These are phyloP conservation scores for Phytophthora kernoviae DNA, from an alignment of 352 stramenopile species.

Conservation along the genomic window DNA sequence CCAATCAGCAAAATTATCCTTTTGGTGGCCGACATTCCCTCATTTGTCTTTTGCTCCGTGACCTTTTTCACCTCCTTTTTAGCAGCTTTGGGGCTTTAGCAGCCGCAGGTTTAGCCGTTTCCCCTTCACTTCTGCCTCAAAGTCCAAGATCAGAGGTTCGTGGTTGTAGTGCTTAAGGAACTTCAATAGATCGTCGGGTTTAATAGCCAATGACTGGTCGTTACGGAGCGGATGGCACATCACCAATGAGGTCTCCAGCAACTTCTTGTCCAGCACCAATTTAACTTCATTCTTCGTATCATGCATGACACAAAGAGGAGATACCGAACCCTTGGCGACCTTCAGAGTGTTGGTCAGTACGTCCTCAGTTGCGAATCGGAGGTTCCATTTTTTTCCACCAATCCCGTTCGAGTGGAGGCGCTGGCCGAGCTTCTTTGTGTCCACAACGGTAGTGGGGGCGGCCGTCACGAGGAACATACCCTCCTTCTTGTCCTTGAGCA, in stretches of 20 bases:
- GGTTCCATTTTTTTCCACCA: conserved; percentile 90
- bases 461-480: conserved; percentile 95
- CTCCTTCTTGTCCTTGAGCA: conserved; percentile 98
- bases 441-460: conserved; percentile 82
- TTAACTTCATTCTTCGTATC: conserved; percentile 83
- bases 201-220: conserved; percentile 91
- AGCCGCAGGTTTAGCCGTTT: conserved; percentile 7
- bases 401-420: conserved; percentile 73
- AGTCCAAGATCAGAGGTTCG: conserved; percentile 91
- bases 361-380: conserved; percentile 92
- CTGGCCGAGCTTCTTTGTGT: conserved; percentile 91
- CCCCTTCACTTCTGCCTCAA: conserved; percentile 45
- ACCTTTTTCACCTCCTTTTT: conserved; percentile 56
- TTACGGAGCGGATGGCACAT: conserved; percentile 94
- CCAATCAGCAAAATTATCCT: conserved; percentile 97
- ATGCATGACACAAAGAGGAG: conserved; percentile 92
- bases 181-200: conserved; percentile 72
- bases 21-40: conserved; percentile 93
- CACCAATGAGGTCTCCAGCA: conserved; percentile 80
- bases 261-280: conserved; percentile 92
- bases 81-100: conserved; percentile 49
- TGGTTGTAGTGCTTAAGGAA: conserved; percentile 90
- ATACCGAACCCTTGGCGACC: conserved; percentile 94
- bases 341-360: conserved; percentile 84
- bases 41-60: conserved; percentile 76